Evolutionary conservation across 78 protist species (phyloP).

Genomic region (Dictyostelium capitatum): DNA sequence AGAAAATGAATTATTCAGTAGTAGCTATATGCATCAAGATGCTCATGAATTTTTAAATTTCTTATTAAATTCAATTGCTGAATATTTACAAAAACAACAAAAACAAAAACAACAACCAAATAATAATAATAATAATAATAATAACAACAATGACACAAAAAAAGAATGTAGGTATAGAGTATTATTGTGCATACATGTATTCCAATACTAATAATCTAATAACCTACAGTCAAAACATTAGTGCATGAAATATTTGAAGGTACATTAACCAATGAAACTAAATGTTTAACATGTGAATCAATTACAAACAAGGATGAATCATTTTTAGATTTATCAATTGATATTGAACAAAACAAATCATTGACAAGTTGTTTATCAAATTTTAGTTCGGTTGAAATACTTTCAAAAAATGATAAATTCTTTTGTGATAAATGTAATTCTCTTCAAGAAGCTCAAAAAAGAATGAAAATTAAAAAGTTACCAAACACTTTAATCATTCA

Average conservation of each 20-base stretch:
- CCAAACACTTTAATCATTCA: slow-evolving; percentile 94
- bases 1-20: slow-evolving; percentile 91
- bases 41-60: slow-evolving; percentile 96
- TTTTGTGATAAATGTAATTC: slow-evolving; percentile 93
- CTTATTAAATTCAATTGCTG: slow-evolving; percentile 89
- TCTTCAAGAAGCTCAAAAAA: slow-evolving; percentile 94
- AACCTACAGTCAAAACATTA: slow-evolving; percentile 79
- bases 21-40: slow-evolving; percentile 90
- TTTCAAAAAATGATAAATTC: slow-evolving; percentile 90
- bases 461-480: slow-evolving; percentile 86
- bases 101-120: slow-evolving; percentile 1
- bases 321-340: slow-evolving; percentile 93
- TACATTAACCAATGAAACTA: slow-evolving; percentile 90
- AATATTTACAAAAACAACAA: slow-evolving; percentile 67
- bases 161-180: background rate
- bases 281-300: slow-evolving; percentile 93
- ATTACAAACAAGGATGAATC: slow-evolving; percentile 90
- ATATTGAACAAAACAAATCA: slow-evolving; percentile 89
- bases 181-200: background rate
- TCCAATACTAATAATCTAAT: background rate
- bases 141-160: background rate
- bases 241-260: slow-evolving; percentile 96
- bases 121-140: background rate
- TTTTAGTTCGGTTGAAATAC: slow-evolving; percentile 86
- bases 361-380: slow-evolving; percentile 85